A percentile compares a stretch with the other conserved stretches of the same genome.
Evolutionary conservation across 805 yeast species (phyloP).

Genomic region (Yamadazyma scolyti): DNA sequence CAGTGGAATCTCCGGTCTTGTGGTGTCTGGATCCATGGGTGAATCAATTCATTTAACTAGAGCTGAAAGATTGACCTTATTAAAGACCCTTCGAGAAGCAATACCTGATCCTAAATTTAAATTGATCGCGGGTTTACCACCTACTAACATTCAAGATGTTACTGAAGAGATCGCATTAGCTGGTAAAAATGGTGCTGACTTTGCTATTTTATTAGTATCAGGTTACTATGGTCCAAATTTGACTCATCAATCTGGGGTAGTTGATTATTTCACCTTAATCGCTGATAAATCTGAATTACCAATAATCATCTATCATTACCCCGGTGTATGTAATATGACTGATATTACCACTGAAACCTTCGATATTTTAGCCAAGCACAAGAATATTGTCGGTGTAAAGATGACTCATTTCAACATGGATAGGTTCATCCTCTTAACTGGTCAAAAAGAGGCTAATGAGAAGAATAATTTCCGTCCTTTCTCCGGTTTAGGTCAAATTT

Average conservation of each 20-base stretch:
- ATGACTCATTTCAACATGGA: constrained; percentile 21
- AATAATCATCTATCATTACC: constrained; percentile 33
- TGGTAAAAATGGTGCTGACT: constrained; percentile 29
- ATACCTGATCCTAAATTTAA: constrained; percentile 26
- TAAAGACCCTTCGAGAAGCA: constrained; percentile 21
- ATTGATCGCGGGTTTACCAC: constrained; percentile 30
- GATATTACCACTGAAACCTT: constrained; percentile 20
- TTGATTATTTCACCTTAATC: constrained; percentile 24
- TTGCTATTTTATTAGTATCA: constrained; percentile 27
- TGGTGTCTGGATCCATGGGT: constrained; percentile 39
- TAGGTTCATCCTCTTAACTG: constrained; percentile 14
- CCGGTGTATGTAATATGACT: constrained; percentile 33
- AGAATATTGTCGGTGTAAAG: constrained; percentile 33
- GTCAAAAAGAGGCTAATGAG: constrained; percentile 8
- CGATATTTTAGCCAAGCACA: constrained; percentile 22
- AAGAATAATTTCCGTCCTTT: constrained; percentile 18
- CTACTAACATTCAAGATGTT: constrained; percentile 22
- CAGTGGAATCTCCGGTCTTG: constrained; percentile 29
- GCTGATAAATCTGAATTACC: constrained; percentile 32
- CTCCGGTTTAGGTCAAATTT: constrained; percentile 23
- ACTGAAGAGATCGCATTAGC: constrained; percentile 21
- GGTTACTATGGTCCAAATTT: constrained; percentile 31
- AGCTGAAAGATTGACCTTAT: constrained; percentile 23
- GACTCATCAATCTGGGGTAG: constrained; percentile 27
- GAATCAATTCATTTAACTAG: constrained; percentile 32